Base-by-base conservation (phyloP, 2,329 filamentous ascomycete species). In the Aspergillus sp. region DNA sequence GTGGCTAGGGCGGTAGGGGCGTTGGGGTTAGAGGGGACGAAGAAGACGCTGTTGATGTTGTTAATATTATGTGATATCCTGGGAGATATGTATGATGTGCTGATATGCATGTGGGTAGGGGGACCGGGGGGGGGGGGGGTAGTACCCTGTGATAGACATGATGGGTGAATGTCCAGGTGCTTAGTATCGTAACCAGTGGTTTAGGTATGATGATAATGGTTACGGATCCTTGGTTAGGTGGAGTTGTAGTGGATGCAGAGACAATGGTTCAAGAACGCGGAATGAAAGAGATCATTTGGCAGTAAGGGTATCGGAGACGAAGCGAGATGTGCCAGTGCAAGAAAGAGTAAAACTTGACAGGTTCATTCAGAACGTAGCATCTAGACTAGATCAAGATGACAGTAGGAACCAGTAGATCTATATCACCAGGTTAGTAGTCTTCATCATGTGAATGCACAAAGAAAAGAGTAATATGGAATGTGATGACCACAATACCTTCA, bases 11-110 rank as follows among this genome's bases (percentile, higher is more conserved):
- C 73, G 6, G 75, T 77, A 36, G 75, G 66, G 26, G 74, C 65
- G 60, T 77, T 78, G 54, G 77, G 74, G 52, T 73, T 75, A 20
- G 75, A 73, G 32, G 76, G 76, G 46, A 78, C 73, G 63, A 78
- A 78, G 65, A 75, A 78, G 57, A 79, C 71, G n/a, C 77, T 79
- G 36, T 29, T 49, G 58, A 52, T 29, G 60, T 62, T 55, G 59
- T 64, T 63, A 63, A 58, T 26, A 55, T 7, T 1, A 29, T 29
- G 26, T 7, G 7, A 29, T 29, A 36, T 42, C 16, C 26, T 31
- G 6, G 10, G 18, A 29, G n/a, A 36, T 53, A 39, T 14, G 32
- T 36, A 14, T 36, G 32, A 29, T 36, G 11, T 36, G 32, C 5
- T 29, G 26, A 36, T 12, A 36, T 36, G 32, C 32, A 36, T 36